Conservation (phyloP, 768 basidiomycete species). For the Agaricus blazei region DNA sequence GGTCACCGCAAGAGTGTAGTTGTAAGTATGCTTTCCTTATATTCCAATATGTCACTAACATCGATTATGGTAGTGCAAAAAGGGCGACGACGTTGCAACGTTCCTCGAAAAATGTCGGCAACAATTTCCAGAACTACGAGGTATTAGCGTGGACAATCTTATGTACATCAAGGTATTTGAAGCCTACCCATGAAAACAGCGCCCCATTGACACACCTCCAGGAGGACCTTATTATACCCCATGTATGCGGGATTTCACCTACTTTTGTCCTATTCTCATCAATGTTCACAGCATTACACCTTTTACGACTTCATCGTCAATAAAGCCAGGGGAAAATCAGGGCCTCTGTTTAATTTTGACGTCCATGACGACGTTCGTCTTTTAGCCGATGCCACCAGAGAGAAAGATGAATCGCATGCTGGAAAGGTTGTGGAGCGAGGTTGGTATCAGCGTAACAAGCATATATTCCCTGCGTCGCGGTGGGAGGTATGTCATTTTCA, state of each 20-base stretch:
- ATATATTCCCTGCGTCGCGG: slow-evolving; percentile 93
- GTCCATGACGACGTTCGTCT: slow-evolving; percentile 98
- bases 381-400: slow-evolving; percentile 88
- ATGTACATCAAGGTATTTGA: slow-evolving; percentile 92
- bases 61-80: slow-evolving; percentile 72
- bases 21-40: slow-evolving; percentile 43
- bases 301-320: slow-evolving; percentile 99
- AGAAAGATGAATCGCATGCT: slow-evolving; percentile 98
- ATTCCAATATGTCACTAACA: not conserved
- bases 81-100: slow-evolving; percentile 81
- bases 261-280: slow-evolving; percentile 1
- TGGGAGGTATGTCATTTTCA: slow-evolving; percentile 74
- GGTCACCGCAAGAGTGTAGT: slow-evolving; percentile 91
- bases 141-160: slow-evolving; percentile 88
- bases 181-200: not conserved
- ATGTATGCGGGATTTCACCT: slow-evolving; percentile 45
- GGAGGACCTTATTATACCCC: slow-evolving; percentile 98
- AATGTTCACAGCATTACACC: slow-evolving; percentile 72
- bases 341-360: slow-evolving; percentile 97
- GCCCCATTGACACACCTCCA: slow-evolving; percentile 24
- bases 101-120: slow-evolving; percentile 92
- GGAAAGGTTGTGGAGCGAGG: slow-evolving; percentile 97
- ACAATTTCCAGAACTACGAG: slow-evolving; percentile 89
- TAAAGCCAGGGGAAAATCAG: slow-evolving; percentile 97
- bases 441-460: slow-evolving; percentile 95